Evolutionary conservation across 768 basidiomycete genomes (phyloP).

Genomic region (Cystofilobasidium bisporidii): DNA sequence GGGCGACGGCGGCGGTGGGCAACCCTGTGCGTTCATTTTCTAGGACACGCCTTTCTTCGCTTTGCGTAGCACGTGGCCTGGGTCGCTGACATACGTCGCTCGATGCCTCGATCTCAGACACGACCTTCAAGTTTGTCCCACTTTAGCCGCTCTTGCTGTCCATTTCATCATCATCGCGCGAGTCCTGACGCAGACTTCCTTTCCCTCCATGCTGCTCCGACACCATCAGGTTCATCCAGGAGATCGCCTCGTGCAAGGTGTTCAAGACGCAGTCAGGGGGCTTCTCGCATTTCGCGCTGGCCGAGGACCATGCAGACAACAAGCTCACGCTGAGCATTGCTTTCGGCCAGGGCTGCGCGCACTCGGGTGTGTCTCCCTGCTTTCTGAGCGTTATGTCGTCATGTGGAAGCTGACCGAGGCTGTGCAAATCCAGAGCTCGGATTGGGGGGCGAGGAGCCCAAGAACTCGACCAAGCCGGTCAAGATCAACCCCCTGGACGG

Average conservation of each 20-base stretch:
- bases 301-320: conserved; percentile 59
- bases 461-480: conserved; percentile 52
- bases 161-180: too few relatives aligned
- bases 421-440: conserved; percentile 39
- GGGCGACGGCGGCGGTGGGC: conserved; percentile 58
- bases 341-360: conserved; percentile 34
- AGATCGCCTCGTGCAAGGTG: conserved; percentile 74
- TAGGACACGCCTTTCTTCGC: too few relatives aligned
- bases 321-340: conserved; percentile 61
- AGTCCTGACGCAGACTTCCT: too few relatives aligned
- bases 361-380: conserved; percentile 21
- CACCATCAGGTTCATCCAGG: conserved; percentile 60
- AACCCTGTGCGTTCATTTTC: conserved; percentile 24
- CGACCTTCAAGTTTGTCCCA: neutral
- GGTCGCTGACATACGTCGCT: too few relatives aligned
- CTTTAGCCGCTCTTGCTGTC: too few relatives aligned
- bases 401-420: conserved; percentile 48
- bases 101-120: too few relatives aligned
- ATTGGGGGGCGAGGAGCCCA: conserved; percentile 39
- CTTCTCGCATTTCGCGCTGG: conserved; percentile 74
- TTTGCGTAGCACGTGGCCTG: too few relatives aligned
- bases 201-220: too few relatives aligned
- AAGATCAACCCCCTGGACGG: conserved; percentile 59
- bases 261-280: conserved; percentile 63
- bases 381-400: conserved; percentile 65